A percentile compares a stretch with the other conserved stretches of the same genome.
These are phyloP conservation scores for Tephrocybe sp. DNA, from an alignment of 768 basidiomycete species.

Conservation along the genomic window DNA sequence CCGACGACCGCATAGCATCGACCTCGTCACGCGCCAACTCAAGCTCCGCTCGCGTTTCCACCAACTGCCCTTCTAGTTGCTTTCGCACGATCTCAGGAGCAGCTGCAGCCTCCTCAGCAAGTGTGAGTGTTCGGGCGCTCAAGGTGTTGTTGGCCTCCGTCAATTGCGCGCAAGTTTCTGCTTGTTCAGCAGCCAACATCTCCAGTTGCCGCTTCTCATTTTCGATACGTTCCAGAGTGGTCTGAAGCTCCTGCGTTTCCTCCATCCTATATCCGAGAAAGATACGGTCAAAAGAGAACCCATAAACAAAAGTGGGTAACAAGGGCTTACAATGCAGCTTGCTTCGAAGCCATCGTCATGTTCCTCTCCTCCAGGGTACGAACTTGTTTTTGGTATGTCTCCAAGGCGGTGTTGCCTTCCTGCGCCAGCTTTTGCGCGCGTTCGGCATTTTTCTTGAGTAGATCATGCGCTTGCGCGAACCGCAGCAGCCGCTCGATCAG, in stretches of 20 bases:
- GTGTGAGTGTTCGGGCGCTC: conserved; percentile 66
- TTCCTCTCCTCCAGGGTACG: conserved; percentile 78
- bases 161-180: conserved; percentile 71
- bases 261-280: conserved; percentile 56
- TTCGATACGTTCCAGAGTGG: conserved; percentile 56
- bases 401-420: conserved; percentile 75
- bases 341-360: conserved; percentile 45
- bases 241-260: conserved; percentile 61
- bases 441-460: conserved; percentile 91
- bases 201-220: conserved; percentile 74
- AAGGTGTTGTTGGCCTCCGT: conserved; percentile 78
- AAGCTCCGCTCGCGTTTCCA: conserved; percentile 59
- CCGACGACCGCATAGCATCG: conserved; percentile 62
- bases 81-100: conserved; percentile 57
- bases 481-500: conserved; percentile 83
- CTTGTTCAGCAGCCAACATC: conserved; percentile 65
- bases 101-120: conserved; percentile 68
- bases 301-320: not conserved
- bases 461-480: conserved; percentile 86
- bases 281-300: conserved; percentile 17
- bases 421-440: conserved; percentile 88
- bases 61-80: conserved; percentile 65
- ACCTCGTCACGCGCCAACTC: conserved; percentile 68
- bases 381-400: conserved; percentile 91
- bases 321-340: conserved; percentile 54